Evolutionary conservation across 805 yeast species (phyloP).

Genomic region (Tetrapisispora iriomotensis): DNA sequence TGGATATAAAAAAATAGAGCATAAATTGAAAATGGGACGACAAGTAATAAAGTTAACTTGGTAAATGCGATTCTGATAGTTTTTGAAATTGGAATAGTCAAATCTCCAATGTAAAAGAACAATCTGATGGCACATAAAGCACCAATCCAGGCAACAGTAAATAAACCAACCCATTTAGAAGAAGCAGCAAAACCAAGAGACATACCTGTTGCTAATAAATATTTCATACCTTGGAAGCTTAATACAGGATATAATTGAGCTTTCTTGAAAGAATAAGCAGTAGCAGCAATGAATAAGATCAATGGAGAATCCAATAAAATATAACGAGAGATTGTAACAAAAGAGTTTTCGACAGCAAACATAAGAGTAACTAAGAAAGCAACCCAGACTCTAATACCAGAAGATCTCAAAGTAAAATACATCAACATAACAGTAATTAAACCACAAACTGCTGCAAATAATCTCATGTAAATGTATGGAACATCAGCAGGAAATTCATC

Average conservation of each 20-base stretch:
- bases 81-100: slow-evolving; percentile 38
- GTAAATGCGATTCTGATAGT: slow-evolving; percentile 40
- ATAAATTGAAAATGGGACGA: slow-evolving; percentile 50
- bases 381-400: slow-evolving; percentile 63
- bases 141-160: slow-evolving; percentile 72
- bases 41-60: slow-evolving; percentile 46
- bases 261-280: slow-evolving; percentile 55
- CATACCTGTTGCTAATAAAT: slow-evolving; percentile 49
- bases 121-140: slow-evolving; percentile 46
- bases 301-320: slow-evolving; percentile 69
- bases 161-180: slow-evolving; percentile 76
- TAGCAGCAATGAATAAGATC: slow-evolving; percentile 63
- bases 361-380: slow-evolving; percentile 47
- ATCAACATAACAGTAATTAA: slow-evolving; percentile 53
- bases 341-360: slow-evolving; percentile 56
- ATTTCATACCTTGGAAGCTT: slow-evolving; percentile 45
- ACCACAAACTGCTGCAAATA: slow-evolving; percentile 59
- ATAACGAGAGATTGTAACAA: slow-evolving; percentile 60
- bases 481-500: slow-evolving; percentile 42
- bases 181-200: slow-evolving; percentile 62
- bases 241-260: slow-evolving; percentile 57
- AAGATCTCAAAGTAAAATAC: slow-evolving; percentile 58
- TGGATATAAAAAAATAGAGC: slow-evolving; percentile 54
- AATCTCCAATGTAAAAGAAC: slow-evolving; percentile 66
- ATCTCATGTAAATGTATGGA: slow-evolving; percentile 63